Evolutionary conservation across 2,329 filamentous ascomycete genomes (phyloP), one percentile per base, ranked within the genome.

Genomic region (Fusarium hostae): DNA sequence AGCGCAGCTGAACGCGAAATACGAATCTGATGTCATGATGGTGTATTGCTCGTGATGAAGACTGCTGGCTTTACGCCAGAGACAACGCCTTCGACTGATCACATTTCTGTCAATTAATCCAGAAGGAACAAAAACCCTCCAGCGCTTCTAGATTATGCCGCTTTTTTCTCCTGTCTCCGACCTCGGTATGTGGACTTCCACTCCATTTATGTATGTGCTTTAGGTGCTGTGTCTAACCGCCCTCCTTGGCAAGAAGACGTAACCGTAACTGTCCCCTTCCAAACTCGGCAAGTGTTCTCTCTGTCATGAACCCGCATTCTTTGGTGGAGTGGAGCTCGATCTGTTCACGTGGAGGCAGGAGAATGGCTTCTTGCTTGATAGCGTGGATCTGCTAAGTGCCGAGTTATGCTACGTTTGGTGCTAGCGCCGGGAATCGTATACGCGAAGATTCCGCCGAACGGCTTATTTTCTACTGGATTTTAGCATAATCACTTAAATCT

Each of bases 101-200:
- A 43, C 30, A 24, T 37, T 51, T 47, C 18, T 6, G 2, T 2
- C 9, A 12, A n/a, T 22, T 5, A 15, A 15, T 13, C 28, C 3
- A 40, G 18, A 63, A 34, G 26, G 4, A 26, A 22, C 0, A 8
- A 13, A 10, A 34, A 7, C 2, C 12, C 39, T 39, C 10, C 9
- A 63, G 44, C 12, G 16, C 57, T 68, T 68, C 64, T 68, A 68
- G 57, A 68, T n/a, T 8, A 11, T 24, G 35, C 35, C 45, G 34
- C 24, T 15, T 18, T 59, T 26, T 20, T 4, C 20, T 28, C 28
- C 30, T 20, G 6, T 32, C 13, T 40, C 37, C 13, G 5, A 41
- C 4, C 18, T 28, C 5, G 34, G 15, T 24, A 26, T 51, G 32
- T 51, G 39, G 32, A 35, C 15, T 30, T 3, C 11, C 20, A 1